Percentiles rank a stretch among this genome's conserved stretches.
Conservation (phyloP, 306 rosid genomes). For the Boehmeria nivea region DNA sequence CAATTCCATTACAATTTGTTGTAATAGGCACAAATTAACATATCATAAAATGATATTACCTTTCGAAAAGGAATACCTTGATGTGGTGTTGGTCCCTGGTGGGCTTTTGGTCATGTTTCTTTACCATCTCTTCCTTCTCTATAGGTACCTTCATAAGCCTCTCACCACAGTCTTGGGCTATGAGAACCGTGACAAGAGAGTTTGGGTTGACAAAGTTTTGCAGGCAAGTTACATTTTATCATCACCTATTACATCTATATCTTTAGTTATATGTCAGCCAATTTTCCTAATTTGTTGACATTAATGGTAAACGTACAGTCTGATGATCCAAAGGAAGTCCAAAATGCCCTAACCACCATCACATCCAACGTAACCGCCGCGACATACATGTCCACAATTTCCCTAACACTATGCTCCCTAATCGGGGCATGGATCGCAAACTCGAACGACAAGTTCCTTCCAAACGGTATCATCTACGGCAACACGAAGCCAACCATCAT, state of each 20-base stretch:
- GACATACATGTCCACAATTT: slow-evolving; percentile 45
- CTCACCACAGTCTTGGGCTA: slow-evolving; percentile 60
- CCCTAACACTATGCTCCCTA: slow-evolving; percentile 58
- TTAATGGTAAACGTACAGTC: slow-evolving; percentile 25
- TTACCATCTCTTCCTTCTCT: slow-evolving; percentile 60
- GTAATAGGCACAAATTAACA: background rate
- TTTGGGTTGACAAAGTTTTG: slow-evolving; percentile 61
- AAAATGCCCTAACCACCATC: slow-evolving; percentile 37
- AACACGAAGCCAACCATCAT: slow-evolving; percentile 35
- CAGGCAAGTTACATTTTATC: slow-evolving; percentile 32
- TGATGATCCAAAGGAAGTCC: slow-evolving; percentile 29
- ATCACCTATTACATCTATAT: too few relatives aligned
- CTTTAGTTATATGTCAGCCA: too few relatives aligned
- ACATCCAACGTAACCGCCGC: slow-evolving; percentile 47
- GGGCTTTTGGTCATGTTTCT: slow-evolving; percentile 55
- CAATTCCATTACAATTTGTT: background rate
- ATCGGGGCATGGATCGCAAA: slow-evolving; percentile 75
- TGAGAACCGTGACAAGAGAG: slow-evolving; percentile 62
- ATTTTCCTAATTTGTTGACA: too few relatives aligned
- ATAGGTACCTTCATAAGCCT: slow-evolving; percentile 49
- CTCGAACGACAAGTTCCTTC: slow-evolving; percentile 22
- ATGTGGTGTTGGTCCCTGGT: slow-evolving; percentile 57
- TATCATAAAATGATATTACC: slow-evolving; percentile 14
- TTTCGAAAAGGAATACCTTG: slow-evolving; percentile 50
- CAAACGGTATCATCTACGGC: slow-evolving; percentile 48